These are phyloP conservation scores for Aureobasidium musti DNA, from an alignment of 2,329 filamentous ascomycete genomes.

Conservation along the genomic window DNA sequence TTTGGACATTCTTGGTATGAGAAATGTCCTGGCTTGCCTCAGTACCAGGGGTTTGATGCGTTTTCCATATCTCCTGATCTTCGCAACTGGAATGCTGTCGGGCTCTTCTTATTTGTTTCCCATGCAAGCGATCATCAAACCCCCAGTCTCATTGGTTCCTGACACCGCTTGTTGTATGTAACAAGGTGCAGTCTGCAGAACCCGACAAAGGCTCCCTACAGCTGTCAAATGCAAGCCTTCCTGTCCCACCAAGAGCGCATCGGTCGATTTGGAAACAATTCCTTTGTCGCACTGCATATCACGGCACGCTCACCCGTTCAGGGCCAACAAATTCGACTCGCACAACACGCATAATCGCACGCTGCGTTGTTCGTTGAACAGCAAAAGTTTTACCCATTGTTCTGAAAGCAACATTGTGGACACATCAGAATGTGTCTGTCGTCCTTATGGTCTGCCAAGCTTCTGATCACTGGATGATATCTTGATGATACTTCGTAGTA, in stretches of 20 bases:
- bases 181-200: constrained; percentile 16
- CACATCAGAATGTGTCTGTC: not conserved
- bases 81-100: not conserved
- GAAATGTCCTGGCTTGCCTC: not conserved
- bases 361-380: not conserved
- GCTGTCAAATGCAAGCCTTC: constrained; percentile 29
- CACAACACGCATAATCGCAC: not conserved
- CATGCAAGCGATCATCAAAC: not conserved
- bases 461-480: not conserved
- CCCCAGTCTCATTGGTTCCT: not conserved
- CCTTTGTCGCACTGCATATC: constrained; percentile 13
- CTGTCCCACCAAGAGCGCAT: constrained; percentile 10
- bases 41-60: not conserved
- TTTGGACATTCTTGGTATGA: constrained; percentile 94
- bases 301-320: constrained; percentile 15
- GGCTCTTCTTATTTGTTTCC: not conserved
- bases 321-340: constrained; percentile 11
- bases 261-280: constrained; percentile 11
- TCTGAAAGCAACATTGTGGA: not conserved
- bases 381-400: not conserved
- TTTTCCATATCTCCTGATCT: constrained; percentile 9
- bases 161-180: constrained; percentile 12
- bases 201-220: constrained; percentile 18
- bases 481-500: not conserved
- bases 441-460: not conserved